phyloP scores from a whole-genome alignment of 768 basidiomycete species.

The Gloeostereum incarnatum region DNA sequence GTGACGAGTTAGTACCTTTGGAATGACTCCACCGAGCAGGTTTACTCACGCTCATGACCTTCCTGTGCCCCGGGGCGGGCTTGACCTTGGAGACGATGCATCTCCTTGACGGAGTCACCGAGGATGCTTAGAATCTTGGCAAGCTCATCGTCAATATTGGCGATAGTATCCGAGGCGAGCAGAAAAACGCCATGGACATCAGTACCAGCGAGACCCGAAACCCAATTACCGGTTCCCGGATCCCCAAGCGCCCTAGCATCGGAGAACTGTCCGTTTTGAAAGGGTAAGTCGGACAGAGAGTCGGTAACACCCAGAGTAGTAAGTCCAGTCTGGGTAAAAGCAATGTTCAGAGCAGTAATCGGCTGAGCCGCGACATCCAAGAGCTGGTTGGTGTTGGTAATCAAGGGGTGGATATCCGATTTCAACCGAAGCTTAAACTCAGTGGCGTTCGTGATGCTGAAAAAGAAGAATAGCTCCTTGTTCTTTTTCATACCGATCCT shows the following conservation, averaged over 20 bases:
- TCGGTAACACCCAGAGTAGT: constrained; percentile 10
- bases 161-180: constrained; percentile 14
- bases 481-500: constrained; percentile 14
- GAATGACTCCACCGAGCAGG: constrained; percentile 8
- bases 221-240: constrained; percentile 9
- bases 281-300: constrained; percentile 10
- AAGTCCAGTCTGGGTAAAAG: constrained; percentile 13
- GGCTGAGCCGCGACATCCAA: constrained; percentile 11
- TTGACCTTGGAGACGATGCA: constrained; percentile 11
- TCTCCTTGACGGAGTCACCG: constrained; percentile 11
- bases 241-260: constrained; percentile 8
- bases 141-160: constrained; percentile 10
- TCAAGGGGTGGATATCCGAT: constrained; percentile 11
- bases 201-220: constrained; percentile 11
- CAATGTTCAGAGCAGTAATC: constrained; percentile 15
- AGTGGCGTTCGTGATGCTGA: constrained; percentile 10
- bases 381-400: constrained; percentile 13
- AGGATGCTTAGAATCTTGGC: constrained; percentile 12
- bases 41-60: constrained; percentile 21
- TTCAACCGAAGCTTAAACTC: constrained; percentile 12
- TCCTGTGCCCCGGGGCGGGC: constrained; percentile 15
- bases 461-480: constrained; percentile 16
- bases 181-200: constrained; percentile 14
- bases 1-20: constrained; percentile 6
- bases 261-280: constrained; percentile 5